Percentiles rank a stretch among this genome's conserved stretches.
Conservation (phyloP, 1,284 basidiomycete species). For the Boletus hoseneyae region DNA sequence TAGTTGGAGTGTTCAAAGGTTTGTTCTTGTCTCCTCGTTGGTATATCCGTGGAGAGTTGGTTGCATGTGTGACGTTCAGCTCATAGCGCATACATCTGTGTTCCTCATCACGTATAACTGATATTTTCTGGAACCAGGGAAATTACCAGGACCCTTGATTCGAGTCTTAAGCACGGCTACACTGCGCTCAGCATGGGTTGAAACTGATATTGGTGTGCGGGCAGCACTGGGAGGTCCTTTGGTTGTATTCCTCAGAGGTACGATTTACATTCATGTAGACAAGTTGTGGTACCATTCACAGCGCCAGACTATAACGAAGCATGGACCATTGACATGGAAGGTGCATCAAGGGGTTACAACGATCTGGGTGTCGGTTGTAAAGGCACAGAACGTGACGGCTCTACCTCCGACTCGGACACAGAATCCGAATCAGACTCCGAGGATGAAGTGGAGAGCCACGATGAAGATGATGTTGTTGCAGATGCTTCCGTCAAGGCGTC, state of each 20-base stretch:
- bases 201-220: constrained; percentile 68
- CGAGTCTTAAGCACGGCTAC: constrained; percentile 54
- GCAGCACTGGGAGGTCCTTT: constrained; percentile 66
- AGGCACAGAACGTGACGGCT: constrained; percentile 10
- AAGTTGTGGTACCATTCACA: constrained; percentile 1
- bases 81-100: too few species aligned
- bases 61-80: background rate
- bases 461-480: constrained; percentile 36
- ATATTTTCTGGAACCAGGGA: constrained; percentile 28
- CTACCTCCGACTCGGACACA: constrained; percentile 21
- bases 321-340: constrained; percentile 51
- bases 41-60: background rate
- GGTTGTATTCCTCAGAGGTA: constrained; percentile 70
- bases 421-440: constrained; percentile 26
- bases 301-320: constrained; percentile 54
- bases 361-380: constrained; percentile 13
- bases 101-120: background rate
- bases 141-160: constrained; percentile 38
- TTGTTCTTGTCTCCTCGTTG: constrained; percentile 6
- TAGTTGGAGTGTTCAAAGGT: constrained; percentile 44
- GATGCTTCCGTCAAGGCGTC: constrained; percentile 17
- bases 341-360: constrained; percentile 13
- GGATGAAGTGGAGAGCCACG: constrained; percentile 26
- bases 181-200: constrained; percentile 74
- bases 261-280: background rate